Percentiles rank a stretch among this genome's conserved stretches.
Conservation (phyloP, 129 eudicot genomes). For the Chrysanthemum makinoi region DNA sequence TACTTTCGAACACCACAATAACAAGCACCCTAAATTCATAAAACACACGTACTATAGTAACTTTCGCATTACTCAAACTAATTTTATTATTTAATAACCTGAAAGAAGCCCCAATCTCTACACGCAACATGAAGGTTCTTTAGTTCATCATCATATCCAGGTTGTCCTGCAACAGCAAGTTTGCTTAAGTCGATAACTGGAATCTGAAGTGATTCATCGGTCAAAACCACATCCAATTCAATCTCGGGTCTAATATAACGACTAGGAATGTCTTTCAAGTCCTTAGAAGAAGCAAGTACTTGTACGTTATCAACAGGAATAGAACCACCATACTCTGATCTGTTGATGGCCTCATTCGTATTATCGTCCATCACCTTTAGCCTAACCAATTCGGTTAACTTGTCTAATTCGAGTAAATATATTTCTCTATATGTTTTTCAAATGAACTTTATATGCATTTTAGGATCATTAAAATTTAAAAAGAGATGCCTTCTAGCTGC, state of each 20-base stretch:
- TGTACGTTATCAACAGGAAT: slow-evolving; percentile 58
- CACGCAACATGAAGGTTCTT: slow-evolving; percentile 50
- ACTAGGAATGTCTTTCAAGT: slow-evolving; percentile 38
- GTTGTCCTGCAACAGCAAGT: slow-evolving; percentile 10
- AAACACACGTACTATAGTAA: no score
- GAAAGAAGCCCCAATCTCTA: slow-evolving; percentile 64
- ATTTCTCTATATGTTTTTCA: no score
- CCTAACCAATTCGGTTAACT: neutral
- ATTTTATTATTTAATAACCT: slow-evolving; percentile 21
- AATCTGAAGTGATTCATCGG: slow-evolving; percentile 39
- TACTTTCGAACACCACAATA: no score
- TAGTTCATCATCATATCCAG: slow-evolving; percentile 36
- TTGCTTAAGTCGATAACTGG: slow-evolving; percentile 54
- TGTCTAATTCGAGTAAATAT: no score
- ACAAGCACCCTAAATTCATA: no score
- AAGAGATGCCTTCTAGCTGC: neutral
- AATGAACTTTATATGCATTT: no score
- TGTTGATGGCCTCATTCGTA: neutral
- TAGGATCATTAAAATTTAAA: no score
- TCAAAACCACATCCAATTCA: slow-evolving; percentile 24
- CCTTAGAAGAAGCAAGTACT: slow-evolving; percentile 44
- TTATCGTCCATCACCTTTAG: slow-evolving; percentile 18
- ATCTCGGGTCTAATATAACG: slow-evolving; percentile 51
- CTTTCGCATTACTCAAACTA: no score
- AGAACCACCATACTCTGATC: slow-evolving; percentile 44